phyloP scores from a whole-genome alignment of 2,329 filamentous ascomycete genomes.

The Clathrospora elynae region DNA sequence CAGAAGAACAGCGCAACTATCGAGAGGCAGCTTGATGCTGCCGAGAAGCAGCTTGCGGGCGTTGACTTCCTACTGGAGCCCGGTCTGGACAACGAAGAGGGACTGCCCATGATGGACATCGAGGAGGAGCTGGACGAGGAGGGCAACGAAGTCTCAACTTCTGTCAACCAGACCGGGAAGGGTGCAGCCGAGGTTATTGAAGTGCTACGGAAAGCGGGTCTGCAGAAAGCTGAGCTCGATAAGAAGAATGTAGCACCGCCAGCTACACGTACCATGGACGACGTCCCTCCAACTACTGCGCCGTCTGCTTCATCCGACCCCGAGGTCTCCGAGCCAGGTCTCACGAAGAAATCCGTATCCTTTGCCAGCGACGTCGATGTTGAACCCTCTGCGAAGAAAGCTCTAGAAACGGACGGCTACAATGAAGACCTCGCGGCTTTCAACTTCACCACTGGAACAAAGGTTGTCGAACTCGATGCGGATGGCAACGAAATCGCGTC shows the following conservation, averaged over 20 bases:
- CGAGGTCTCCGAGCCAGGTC: background rate
- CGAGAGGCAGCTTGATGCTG: conserved; percentile 71
- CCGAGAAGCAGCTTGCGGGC: conserved; percentile 71
- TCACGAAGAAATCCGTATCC: conserved; percentile 63
- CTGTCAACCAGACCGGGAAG: conserved; percentile 63
- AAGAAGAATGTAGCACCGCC: conserved; percentile 16
- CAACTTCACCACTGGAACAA: conserved; percentile 41
- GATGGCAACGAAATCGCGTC: conserved; percentile 49
- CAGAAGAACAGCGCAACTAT: conserved; percentile 77
- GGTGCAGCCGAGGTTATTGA: conserved; percentile 71
- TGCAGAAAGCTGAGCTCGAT: conserved; percentile 50
- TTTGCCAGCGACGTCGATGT: conserved; percentile 65
- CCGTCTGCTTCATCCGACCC: background rate
- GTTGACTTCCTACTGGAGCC: conserved; percentile 61
- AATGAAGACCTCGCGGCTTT: conserved; percentile 35
- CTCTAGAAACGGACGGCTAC: conserved; percentile 28
- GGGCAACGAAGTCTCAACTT: conserved; percentile 73
- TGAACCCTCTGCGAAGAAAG: conserved; percentile 22
- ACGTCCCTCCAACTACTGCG: background rate
- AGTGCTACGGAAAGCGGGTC: conserved; percentile 75
- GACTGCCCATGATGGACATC: conserved; percentile 85
- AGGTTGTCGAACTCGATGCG: conserved; percentile 52
- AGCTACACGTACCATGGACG: background rate
- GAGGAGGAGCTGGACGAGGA: conserved; percentile 90
- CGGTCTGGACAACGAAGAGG: conserved; percentile 68